These are phyloP conservation scores for Candida sp. DNA, from an alignment of 1,139 yeast genomes.

Conservation along the genomic window DNA sequence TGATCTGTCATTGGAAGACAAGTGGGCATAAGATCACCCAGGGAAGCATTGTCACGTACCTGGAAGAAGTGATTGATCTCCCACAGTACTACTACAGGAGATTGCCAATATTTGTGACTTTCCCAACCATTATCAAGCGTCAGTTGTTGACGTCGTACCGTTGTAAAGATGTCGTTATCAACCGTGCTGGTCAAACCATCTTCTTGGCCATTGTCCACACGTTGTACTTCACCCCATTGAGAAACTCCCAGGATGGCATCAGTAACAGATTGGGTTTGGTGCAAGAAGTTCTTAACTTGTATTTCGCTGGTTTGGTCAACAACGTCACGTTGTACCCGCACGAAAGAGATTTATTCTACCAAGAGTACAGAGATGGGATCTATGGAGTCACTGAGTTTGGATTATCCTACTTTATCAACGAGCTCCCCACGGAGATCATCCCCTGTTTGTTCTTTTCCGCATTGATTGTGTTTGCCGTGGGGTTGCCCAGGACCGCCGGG, in stretches of 20 bases:
- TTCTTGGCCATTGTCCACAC: slow-evolving; percentile 71
- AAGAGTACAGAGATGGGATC: slow-evolving; percentile 76
- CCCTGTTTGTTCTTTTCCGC: slow-evolving; percentile 63
- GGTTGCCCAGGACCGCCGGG: slow-evolving; percentile 69
- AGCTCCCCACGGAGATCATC: slow-evolving; percentile 73
- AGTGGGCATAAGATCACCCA: slow-evolving; percentile 3
- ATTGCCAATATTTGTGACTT: slow-evolving; percentile 28
- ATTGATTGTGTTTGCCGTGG: slow-evolving; percentile 70
- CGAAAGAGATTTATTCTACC: slow-evolving; percentile 77
- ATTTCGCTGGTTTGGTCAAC: slow-evolving; percentile 80
- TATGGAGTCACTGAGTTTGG: slow-evolving; percentile 74
- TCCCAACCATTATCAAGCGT: slow-evolving; percentile 34
- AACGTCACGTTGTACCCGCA: slow-evolving; percentile 76
- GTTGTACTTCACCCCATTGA: slow-evolving; percentile 73
- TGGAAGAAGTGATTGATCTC: slow-evolving; percentile 19
- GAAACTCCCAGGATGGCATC: slow-evolving; percentile 60
- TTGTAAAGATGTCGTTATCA: slow-evolving; percentile 63
- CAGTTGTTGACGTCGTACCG: slow-evolving; percentile 56
- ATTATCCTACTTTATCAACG: slow-evolving; percentile 65
- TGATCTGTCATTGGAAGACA: slow-evolving; percentile 43
- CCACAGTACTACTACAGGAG: slow-evolving; percentile 21
- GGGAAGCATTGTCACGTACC: slow-evolving; percentile 7
- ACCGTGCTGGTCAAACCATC: slow-evolving; percentile 69
- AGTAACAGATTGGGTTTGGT: slow-evolving; percentile 72
- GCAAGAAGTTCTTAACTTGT: slow-evolving; percentile 75